Conservation (phyloP, 2,329 filamentous ascomycete genomes). For the Trichoderma sp. region DNA sequence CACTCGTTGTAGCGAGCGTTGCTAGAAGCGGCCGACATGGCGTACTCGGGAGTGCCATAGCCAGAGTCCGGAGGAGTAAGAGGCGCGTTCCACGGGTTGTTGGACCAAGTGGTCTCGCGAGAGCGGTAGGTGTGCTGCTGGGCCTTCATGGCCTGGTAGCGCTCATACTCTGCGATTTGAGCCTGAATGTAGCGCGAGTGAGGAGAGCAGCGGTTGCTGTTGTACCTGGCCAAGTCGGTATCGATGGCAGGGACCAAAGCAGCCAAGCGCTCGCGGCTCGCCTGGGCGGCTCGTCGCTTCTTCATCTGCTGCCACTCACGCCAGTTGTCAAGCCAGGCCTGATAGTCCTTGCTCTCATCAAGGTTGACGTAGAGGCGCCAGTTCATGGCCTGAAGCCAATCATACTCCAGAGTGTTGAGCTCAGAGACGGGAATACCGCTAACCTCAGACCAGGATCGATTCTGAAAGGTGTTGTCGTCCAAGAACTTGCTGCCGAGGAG, state of each 20-base stretch:
- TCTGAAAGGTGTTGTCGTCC: slow-evolving; percentile 97
- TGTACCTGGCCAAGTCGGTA: slow-evolving; percentile 40
- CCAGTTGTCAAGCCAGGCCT: slow-evolving; percentile 62
- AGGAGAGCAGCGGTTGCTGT: slow-evolving; percentile 39
- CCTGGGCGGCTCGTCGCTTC: slow-evolving; percentile 51
- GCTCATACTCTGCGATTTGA: slow-evolving; percentile 55
- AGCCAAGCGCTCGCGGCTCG: slow-evolving; percentile 49
- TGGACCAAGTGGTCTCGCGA: slow-evolving; percentile 45
- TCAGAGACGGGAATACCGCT: slow-evolving; percentile 83
- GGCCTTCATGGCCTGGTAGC: slow-evolving; percentile 46
- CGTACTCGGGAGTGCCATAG: slow-evolving; percentile 60
- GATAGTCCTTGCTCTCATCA: slow-evolving; percentile 69
- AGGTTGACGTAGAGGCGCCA: slow-evolving; percentile 88
- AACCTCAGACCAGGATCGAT: slow-evolving; percentile 93
- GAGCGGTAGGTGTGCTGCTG: slow-evolving; percentile 41
- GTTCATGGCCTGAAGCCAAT: slow-evolving; percentile 80
- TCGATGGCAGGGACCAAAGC: slow-evolving; percentile 50
- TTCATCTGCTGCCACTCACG: slow-evolving; percentile 55
- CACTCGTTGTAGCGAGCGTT: slow-evolving; percentile 59
- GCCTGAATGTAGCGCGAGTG: slow-evolving; percentile 52
- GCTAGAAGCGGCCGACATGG: slow-evolving; percentile 53
- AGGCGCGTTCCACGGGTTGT: slow-evolving; percentile 48
- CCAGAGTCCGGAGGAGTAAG: slow-evolving; percentile 61
- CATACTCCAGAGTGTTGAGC: slow-evolving; percentile 80
- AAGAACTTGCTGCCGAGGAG: slow-evolving; percentile 92